phyloP scores from a whole-genome alignment of 148 eudicot species.

The Rhododendron griersonianum region DNA sequence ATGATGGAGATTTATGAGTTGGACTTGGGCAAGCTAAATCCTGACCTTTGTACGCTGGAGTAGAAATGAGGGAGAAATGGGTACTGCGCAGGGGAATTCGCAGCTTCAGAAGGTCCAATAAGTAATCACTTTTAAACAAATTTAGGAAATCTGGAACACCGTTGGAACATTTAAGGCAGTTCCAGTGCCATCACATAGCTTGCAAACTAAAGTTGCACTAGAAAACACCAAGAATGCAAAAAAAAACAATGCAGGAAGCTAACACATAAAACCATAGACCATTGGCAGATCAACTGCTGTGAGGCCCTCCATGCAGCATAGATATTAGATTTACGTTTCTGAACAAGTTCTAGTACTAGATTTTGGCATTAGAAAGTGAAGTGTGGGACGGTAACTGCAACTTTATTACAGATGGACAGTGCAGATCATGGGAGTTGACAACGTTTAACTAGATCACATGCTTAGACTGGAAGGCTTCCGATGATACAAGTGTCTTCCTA shows the following conservation, averaged over 20 bases:
- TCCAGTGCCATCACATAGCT: background rate
- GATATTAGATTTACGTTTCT: background rate
- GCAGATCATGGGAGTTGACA: background rate
- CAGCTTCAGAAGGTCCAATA: background rate
- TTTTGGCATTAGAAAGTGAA: background rate
- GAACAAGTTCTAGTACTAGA: background rate
- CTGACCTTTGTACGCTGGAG: background rate
- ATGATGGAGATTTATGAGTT: background rate
- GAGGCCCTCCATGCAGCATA: background rate
- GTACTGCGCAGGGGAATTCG: background rate
- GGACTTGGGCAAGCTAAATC: background rate
- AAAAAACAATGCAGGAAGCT: too few species aligned
- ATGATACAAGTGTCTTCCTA: background rate
- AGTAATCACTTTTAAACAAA: background rate
- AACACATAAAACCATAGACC: too few species aligned
- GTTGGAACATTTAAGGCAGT: background rate
- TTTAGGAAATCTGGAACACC: background rate
- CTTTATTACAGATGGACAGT: background rate
- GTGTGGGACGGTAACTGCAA: background rate
- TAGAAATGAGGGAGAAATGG: background rate
- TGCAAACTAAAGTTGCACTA: background rate
- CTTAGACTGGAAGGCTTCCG: background rate
- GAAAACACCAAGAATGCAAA: background rate
- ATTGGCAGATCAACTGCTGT: too few species aligned
- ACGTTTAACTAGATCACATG: background rate